Percentiles rank a stretch among this genome's conserved stretches.
These are phyloP conservation scores for Vigna mungo DNA, from an alignment of 306 rosid species.

Conservation along the genomic window DNA sequence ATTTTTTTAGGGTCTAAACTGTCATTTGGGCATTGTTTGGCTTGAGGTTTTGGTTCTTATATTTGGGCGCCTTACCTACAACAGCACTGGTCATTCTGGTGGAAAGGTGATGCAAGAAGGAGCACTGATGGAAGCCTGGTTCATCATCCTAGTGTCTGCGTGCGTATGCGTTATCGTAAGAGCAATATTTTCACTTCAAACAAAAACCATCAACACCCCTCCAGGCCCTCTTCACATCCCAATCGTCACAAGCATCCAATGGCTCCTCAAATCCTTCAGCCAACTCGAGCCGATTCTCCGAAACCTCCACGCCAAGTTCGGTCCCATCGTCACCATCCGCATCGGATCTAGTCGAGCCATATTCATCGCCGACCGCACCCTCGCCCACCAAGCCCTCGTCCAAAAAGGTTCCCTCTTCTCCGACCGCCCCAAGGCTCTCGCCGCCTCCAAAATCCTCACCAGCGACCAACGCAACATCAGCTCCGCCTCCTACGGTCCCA, in stretches of 20 bases:
- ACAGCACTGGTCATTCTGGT: neutral
- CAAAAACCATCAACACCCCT: neutral
- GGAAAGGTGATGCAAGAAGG: neutral
- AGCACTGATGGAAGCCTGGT: constrained; percentile 24
- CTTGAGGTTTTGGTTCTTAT: no score
- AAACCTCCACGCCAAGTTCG: constrained; percentile 46
- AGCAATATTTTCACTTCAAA: neutral
- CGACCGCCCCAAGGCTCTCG: constrained; percentile 38
- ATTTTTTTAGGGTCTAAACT: no score
- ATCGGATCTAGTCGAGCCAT: constrained; percentile 33
- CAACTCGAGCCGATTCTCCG: constrained; percentile 25
- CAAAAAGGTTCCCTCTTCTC: constrained; percentile 48
- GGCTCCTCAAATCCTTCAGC: constrained; percentile 29
- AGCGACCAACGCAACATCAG: constrained; percentile 42
- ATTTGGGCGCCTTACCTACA: no score
- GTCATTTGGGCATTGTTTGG: no score
- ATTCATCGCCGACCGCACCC: constrained; percentile 47
- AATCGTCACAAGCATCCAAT: constrained; percentile 30
- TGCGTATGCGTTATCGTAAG: neutral
- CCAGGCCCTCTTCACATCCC: constrained; percentile 50
- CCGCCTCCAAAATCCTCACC: neutral
- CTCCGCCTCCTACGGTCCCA: constrained; percentile 46
- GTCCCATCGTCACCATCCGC: constrained; percentile 49
- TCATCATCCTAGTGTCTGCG: neutral
- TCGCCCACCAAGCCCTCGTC: constrained; percentile 51